Evolutionary conservation across 106 monocot genomes (phyloP), one percentile per base, ranked within the genome.

Genomic region (Acorus calamus): DNA sequence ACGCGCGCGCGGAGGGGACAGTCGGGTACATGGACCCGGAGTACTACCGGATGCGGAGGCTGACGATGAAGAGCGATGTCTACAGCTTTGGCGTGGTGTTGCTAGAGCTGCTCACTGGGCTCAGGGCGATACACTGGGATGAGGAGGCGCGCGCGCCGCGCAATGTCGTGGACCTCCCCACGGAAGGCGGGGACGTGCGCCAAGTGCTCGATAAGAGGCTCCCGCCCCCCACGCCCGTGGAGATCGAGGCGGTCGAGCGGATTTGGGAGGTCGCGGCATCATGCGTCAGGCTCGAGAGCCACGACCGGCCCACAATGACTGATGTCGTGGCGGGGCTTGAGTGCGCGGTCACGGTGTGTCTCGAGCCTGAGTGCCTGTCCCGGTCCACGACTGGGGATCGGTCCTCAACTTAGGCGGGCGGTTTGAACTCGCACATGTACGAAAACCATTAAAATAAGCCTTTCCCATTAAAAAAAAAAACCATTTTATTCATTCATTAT

Each of bases 21-120:
- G 67, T 92, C 3, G 92, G 92, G 3, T 92, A 92, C 77, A 87
- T 92, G 79, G 87, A 92, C 67, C 92, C 92, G 6, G 87, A 92
- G 78, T 92, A 84, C 81, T 92, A 87, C 73, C 65, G 92, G 65
- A 64, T 87, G n/a, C 87, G 82, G 65, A 73, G 71, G 53, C 60
- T 91, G 44, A 91, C 86, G 2, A 68, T 80, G 14, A 91, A 86
- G 80, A 91, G 86, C 65, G 91, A 91, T 59, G 91, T 91, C 9
- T 91, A 91, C 67, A 91, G 91, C 78, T 91, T 91, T 63, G 91
- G 91, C 2, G 86, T 91, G 8, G 83, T 91, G 4, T 69, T 87
- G 3, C 79, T 92, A 10, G 92, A 92, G 76, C 60, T 92, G 42
- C 68, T 92, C 11, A 76, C 91, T 2, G 91, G 91, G 4, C 75